phyloP scores from a whole-genome alignment of 1,284 basidiomycete species.

The Ceratorhiza oryzae-sativae region DNA sequence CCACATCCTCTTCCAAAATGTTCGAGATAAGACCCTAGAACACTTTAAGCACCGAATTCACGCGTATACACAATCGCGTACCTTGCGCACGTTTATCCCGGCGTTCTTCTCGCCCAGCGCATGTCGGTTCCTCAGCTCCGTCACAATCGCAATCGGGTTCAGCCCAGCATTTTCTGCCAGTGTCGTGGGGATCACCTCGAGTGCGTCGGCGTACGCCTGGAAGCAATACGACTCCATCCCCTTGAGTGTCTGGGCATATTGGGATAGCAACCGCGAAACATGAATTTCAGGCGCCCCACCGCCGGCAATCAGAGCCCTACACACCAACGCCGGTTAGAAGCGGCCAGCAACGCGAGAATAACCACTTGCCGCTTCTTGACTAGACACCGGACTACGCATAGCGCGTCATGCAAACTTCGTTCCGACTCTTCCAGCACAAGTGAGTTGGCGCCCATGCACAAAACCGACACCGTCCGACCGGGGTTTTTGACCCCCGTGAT shows the following conservation, averaged over 20 bases:
- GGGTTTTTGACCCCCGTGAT: conserved; percentile 96
- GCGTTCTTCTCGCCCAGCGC: conserved; percentile 93
- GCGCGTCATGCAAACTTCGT: conserved; percentile 95
- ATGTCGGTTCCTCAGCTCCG: conserved; percentile 96
- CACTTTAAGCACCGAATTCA: conserved; percentile 26
- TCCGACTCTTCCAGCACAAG: conserved; percentile 98
- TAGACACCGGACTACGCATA: conserved; percentile 97
- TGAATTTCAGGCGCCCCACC: conserved; percentile 99
- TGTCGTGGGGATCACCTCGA: conserved; percentile 98
- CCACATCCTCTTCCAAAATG: conserved; percentile 96
- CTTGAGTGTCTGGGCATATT: conserved; percentile 92
- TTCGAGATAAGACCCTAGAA: conserved; percentile 91
- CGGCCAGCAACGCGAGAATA: not conserved
- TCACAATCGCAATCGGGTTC: conserved; percentile 98
- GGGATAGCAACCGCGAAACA: conserved; percentile 90
- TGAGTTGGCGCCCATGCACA: conserved; percentile 94
- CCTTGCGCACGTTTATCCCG: conserved; percentile 98
- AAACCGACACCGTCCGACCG: conserved; percentile 93
- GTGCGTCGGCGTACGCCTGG: conserved; percentile 96
- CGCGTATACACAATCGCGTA: conserved; percentile 50
- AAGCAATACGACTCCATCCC: conserved; percentile 99
- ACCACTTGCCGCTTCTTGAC: conserved; percentile 89
- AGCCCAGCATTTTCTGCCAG: conserved; percentile 98
- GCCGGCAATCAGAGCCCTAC: conserved; percentile 92
- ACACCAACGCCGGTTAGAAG: not conserved